Conservation (phyloP, 2,329 filamentous ascomycete genomes). For the Onygena corvina region DNA sequence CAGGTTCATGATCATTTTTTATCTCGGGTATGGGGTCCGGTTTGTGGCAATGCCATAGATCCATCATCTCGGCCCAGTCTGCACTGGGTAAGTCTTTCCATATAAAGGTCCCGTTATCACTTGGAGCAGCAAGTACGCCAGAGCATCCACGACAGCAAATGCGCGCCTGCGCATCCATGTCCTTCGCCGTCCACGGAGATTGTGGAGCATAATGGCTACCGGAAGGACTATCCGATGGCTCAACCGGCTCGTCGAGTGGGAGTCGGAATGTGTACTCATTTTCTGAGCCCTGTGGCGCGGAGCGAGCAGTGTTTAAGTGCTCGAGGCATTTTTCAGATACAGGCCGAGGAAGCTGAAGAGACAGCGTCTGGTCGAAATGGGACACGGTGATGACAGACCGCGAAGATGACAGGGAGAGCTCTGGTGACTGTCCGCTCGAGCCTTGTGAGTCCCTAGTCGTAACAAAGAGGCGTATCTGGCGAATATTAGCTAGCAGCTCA, state of each 20-base stretch:
- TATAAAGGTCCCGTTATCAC: conserved; percentile 27
- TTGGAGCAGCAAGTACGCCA: conserved; percentile 21
- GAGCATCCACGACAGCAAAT: conserved; percentile 32
- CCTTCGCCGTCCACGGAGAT: conserved; percentile 29
- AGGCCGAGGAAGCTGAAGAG: conserved; percentile 39
- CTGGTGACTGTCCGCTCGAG: conserved; percentile 12
- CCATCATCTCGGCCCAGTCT: conserved; percentile 99
- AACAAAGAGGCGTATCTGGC: conserved; percentile 47
- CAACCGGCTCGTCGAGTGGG: conserved; percentile 34
- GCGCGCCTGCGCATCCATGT: conserved; percentile 25
- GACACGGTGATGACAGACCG: conserved; percentile 27
- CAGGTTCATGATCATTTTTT: conserved; percentile 20
- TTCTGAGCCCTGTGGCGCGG: conserved; percentile 10
- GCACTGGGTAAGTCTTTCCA: conserved; percentile 96
- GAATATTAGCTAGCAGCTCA: conserved; percentile 49
- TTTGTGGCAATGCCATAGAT: conserved; percentile 99
- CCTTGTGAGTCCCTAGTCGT: conserved; percentile 28
- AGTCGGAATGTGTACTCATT: conserved; percentile 45
- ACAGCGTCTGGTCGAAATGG: conserved; percentile 21
- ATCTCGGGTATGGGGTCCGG: conserved; percentile 39
- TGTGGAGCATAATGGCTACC: conserved; percentile 22
- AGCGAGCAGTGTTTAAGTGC: neutral
- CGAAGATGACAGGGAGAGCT: conserved; percentile 26
- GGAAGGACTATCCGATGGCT: neutral
- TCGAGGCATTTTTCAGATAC: conserved; percentile 23